Percentiles rank a stretch among this genome's conserved stretches.
Evolutionary conservation across 1,284 basidiomycete genomes (phyloP).

Genomic region (Tranzscheliella williamsii): DNA sequence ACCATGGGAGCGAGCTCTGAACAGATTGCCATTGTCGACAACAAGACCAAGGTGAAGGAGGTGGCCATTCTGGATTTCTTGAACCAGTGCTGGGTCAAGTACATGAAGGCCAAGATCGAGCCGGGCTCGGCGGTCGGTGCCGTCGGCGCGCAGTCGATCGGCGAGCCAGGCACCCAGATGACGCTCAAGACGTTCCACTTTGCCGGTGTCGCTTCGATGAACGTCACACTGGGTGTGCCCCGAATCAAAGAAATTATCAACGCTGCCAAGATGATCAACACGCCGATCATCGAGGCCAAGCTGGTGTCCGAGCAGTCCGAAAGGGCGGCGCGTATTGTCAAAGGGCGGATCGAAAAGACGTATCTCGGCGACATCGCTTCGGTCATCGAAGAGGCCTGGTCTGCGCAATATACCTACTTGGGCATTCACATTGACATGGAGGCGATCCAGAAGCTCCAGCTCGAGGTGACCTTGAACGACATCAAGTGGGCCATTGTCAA

Average conservation of each 20-base stretch:
- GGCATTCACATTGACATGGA: slow-evolving; percentile 89
- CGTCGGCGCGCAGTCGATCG: slow-evolving; percentile 97
- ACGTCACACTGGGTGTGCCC: slow-evolving; percentile 97
- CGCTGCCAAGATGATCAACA: slow-evolving; percentile 93
- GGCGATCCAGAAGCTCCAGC: slow-evolving; percentile 86
- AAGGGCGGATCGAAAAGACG: slow-evolving; percentile 94
- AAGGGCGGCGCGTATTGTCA: slow-evolving; percentile 93
- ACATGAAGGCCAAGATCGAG: slow-evolving; percentile 60
- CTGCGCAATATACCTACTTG: slow-evolving; percentile 85
- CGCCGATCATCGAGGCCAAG: slow-evolving; percentile 96
- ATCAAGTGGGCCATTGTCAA: slow-evolving; percentile 88
- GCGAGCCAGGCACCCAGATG: slow-evolving; percentile 99
- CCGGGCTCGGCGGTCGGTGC: slow-evolving; percentile 80
- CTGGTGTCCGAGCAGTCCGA: slow-evolving; percentile 73
- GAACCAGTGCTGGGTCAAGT: slow-evolving; percentile 78
- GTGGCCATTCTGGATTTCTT: slow-evolving; percentile 79
- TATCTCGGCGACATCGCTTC: slow-evolving; percentile 89
- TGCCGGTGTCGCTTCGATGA: slow-evolving; percentile 99
- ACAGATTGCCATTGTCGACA: slow-evolving; percentile 72
- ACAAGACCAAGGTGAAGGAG: slow-evolving; percentile 85
- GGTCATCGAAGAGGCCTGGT: slow-evolving; percentile 94
- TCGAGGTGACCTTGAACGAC: slow-evolving; percentile 90
- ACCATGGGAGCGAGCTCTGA: slow-evolving; percentile 73
- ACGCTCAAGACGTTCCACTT: slow-evolving; percentile 99
- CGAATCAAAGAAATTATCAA: slow-evolving; percentile 99